Evolutionary conservation across 352 stramenopile species (phyloP), one percentile per base, ranked within the genome.

Genomic region (Phytophthora pistaciae): DNA sequence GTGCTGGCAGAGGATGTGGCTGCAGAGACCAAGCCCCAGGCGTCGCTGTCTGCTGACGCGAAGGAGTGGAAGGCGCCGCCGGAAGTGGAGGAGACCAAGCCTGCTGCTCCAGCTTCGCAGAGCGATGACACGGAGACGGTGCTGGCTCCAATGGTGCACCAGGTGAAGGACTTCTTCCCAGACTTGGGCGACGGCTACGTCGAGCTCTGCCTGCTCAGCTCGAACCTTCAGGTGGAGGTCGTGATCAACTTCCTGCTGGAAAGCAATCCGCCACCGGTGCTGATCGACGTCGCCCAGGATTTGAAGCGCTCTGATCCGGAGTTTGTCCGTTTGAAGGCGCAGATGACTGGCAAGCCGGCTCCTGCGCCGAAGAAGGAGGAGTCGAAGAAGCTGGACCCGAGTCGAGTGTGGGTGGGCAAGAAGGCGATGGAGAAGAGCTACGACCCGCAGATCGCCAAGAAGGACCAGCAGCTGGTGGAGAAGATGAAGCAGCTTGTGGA

Each of bases 161-260:
- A 91, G 72, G 83, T 92, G 7, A 78, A 85, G 48, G 84, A 92
- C 20, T 80, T 91, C 20, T 87, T 92, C 53, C 83, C 83, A 0
- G 74, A 88, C 55, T 54, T 92, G 14, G 84, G 84, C 4, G 79
- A 88, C 16, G 84, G 84, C 13, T 92, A 80, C 65, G 70, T 91
- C n/a, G 83, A 91, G 49, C 68, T 92, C 1, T 90, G 81, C 31
- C 67, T 91, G n/a, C 36, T 88, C 16, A 82, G 71, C 33, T 85
- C 76, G 0, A 65, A 79, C 44, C 48, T 80, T 1, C 70, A 89
- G 40, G 70, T 89, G 13, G 84, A 92, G 25, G 64, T 60, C 21
- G 84, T 89, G 33, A 83, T 91, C 58, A 88, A 91, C 59, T 87
- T 82, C 49, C 53, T 92, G 40, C 44, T 92, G 5, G 84, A 92